A percentile compares a stretch with the other conserved stretches of the same genome.
Evolutionary conservation across 1,284 basidiomycete species (phyloP).

Genomic region (Golubevia sp.): DNA sequence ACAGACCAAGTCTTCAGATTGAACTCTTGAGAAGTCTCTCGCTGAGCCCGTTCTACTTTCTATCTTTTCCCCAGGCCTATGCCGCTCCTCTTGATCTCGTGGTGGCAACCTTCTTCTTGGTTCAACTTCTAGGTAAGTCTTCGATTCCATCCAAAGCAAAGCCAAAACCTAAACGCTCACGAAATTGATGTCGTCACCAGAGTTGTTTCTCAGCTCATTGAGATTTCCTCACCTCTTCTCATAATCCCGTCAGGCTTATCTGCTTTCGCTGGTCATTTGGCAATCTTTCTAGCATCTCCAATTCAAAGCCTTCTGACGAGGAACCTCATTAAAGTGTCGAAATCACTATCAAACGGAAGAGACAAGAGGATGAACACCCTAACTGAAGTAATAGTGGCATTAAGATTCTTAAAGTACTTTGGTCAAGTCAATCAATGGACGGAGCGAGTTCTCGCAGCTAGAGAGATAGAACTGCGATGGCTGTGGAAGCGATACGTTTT

Average conservation of each 20-base stretch:
- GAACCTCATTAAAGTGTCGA: too few species aligned
- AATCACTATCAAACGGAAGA: conserved; percentile 2
- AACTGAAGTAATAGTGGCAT: conserved; percentile 25
- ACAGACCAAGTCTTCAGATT: too few species aligned
- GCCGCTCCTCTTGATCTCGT: conserved; percentile 5
- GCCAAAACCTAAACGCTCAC: too few species aligned
- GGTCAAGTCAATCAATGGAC: conserved; percentile 30
- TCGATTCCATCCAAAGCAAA: too few species aligned
- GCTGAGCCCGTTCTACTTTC: too few species aligned
- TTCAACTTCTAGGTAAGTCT: conserved; percentile 30
- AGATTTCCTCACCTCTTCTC: not conserved
- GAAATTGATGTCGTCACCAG: too few species aligned
- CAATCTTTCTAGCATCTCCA: conserved; percentile 21
- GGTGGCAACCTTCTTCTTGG: conserved; percentile 24
- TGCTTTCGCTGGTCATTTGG: conserved; percentile 27
- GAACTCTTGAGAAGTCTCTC: too few species aligned
- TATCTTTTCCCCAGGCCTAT: too few species aligned
- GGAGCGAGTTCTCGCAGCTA: conserved; percentile 15
- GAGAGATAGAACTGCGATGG: conserved; percentile 19
- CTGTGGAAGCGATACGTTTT: not conserved
- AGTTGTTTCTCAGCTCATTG: not conserved
- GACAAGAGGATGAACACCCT: conserved; percentile 24
- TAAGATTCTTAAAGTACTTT: conserved; percentile 41
- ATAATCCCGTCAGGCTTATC: conserved; percentile 11
- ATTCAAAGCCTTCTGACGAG: conserved; percentile 12